Percentiles rank a stretch among this genome's conserved stretches.
phyloP scores from a whole-genome alignment of 148 eudicot species.

The Persicaria tinctoria region DNA sequence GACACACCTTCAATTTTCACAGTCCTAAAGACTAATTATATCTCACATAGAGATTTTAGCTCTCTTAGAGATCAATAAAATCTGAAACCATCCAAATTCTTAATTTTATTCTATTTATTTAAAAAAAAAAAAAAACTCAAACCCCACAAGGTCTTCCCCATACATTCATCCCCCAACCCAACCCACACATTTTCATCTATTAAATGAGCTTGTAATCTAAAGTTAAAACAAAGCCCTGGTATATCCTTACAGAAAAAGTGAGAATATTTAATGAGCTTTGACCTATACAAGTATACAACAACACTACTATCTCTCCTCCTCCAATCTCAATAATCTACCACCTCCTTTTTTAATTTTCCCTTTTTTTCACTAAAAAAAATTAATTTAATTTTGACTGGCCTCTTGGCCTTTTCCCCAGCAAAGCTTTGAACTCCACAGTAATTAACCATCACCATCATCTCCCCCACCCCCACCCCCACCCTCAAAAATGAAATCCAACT shows the following conservation, averaged over 20 bases:
- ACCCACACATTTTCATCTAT: no score
- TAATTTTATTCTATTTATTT: no score
- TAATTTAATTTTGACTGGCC: constrained; percentile 1
- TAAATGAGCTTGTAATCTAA: no score
- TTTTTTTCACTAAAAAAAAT: background rate
- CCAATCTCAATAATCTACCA: constrained; percentile 9
- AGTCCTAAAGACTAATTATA: no score
- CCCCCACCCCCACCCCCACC: background rate
- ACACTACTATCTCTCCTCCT: background rate
- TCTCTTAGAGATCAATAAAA: no score
- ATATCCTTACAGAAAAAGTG: constrained; percentile 10
- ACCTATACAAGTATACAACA: constrained; percentile 13
- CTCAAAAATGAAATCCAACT: background rate
- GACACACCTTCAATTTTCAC: no score
- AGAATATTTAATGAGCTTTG: constrained; percentile 10
- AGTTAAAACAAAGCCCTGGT: background rate
- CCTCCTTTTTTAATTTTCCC: background rate
- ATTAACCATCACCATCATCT: constrained; percentile 7
- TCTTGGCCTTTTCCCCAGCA: constrained; percentile 1
- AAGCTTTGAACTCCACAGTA: background rate
- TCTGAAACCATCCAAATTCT: no score
- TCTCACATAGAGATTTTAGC: no score
- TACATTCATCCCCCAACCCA: no score
- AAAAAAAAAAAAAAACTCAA: no score
- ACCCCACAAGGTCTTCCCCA: no score